phyloP scores from a whole-genome alignment of 345 rosid species.

The Cochlearia excelsa region DNA sequence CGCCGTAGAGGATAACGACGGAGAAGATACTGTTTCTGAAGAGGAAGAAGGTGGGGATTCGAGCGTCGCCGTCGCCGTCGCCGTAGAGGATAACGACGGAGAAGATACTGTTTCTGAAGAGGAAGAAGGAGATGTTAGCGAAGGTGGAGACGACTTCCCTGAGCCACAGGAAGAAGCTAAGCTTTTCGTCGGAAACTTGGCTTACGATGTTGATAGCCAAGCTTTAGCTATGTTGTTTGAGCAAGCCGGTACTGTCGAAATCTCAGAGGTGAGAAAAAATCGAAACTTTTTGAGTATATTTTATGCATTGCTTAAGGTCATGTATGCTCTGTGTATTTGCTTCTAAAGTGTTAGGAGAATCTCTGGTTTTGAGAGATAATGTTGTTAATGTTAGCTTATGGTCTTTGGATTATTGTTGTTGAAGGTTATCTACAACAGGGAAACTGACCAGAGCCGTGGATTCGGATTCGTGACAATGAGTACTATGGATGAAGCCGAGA shows the following conservation, averaged over 20 bases:
- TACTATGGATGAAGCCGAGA: slow-evolving; percentile 81
- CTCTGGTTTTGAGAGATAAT: background rate
- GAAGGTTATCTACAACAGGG: slow-evolving; percentile 82
- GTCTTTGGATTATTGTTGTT: slow-evolving; percentile 14
- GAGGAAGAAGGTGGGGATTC: slow-evolving; percentile 12
- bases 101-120: slow-evolving; percentile 14
- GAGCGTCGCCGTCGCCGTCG: no score
- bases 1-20: no score
- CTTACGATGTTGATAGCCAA: slow-evolving; percentile 77
- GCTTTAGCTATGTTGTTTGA: slow-evolving; percentile 80
- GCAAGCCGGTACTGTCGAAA: slow-evolving; percentile 86
- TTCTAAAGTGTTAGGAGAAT: background rate
- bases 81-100: no score
- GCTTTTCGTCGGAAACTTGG: slow-evolving; percentile 80
- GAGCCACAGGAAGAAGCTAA: slow-evolving; percentile 86
- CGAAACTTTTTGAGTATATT: no score
- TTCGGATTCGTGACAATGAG: slow-evolving; percentile 95
- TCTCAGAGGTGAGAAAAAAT: slow-evolving; percentile 64
- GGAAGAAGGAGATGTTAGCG: slow-evolving; percentile 21
- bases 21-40: no score
- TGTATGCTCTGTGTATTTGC: slow-evolving; percentile 7
- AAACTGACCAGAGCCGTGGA: slow-evolving; percentile 84
- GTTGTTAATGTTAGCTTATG: background rate
- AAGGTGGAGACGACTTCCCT: slow-evolving; percentile 20
- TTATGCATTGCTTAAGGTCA: slow-evolving; percentile 9